Base-by-base conservation (phyloP, 1,139 yeast species). In the Kazachstania sp. region DNA sequence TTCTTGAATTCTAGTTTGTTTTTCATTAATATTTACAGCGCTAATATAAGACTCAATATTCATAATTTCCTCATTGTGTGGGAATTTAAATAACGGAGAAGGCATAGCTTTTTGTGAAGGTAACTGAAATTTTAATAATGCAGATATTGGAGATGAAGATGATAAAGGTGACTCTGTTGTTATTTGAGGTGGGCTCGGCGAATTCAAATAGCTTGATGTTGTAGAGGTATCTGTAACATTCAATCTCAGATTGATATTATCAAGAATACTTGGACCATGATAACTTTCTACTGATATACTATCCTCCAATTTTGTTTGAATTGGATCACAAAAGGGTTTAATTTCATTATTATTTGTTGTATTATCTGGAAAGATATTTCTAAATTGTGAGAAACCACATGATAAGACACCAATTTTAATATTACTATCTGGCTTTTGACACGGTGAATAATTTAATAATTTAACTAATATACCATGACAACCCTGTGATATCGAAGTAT, bases 401-500 rank as follows among this genome's bases (percentile, higher is more conserved):
- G 67, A 59, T 12, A 73, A 50, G 23, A 74, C 57, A 41, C 56
- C 66, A 3, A 73, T 61, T 29, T 28, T 42, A 13, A 45, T 42
- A 11, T 18, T 19, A 8, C 23, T 4, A 38, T 37, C 32, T n/a
- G 30, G 29, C 16, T 37, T 29, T 3, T 19, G 29, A 32, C 37
- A 32, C 3, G 28, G 29, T 30, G 34, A 60, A 11, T 58, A 43
- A 41, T 69, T 70, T n/a, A 73, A 51, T 43, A 78, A 65, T 57
- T 78, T 78, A 49, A 67, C 69, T 39, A 77, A 67, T 54, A 78
- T 69, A 43, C 77, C 77, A 52, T 60, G 71, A 36, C 76, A 55
- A 39, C 68, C 70, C 3, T 71, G 58, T 0, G 80, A 69, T 1
- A 66, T 53, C 34, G 65, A 61, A 12, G 52, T 50, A 11, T 64